Evolutionary conservation across 169 alveolate species (phyloP).

Genomic region (Plasmodium cynomolgi): DNA sequence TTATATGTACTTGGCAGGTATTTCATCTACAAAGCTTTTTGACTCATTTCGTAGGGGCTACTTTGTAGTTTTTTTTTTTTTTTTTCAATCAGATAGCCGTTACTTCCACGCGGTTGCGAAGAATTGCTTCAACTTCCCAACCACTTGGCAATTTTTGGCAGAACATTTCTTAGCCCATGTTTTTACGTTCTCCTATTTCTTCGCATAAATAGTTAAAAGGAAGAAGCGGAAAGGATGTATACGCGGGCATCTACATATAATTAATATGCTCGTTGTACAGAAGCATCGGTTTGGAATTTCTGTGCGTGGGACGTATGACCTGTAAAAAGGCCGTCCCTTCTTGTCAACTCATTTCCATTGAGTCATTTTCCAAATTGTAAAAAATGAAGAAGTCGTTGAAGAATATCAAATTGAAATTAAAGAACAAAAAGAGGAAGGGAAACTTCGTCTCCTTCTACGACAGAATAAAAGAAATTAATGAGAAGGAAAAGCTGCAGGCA

Average conservation of each 20-base stretch:
- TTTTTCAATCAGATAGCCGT: background rate
- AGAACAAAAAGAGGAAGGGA: slow-evolving; percentile 41
- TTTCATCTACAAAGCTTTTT: background rate
- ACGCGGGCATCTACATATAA: background rate
- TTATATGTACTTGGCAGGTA: background rate
- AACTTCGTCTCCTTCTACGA: slow-evolving; percentile 66
- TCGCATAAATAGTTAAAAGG: background rate
- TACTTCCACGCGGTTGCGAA: background rate
- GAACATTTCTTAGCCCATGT: slow-evolving; percentile 10
- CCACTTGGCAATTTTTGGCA: background rate
- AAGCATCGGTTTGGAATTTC: background rate
- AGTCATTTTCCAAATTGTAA: background rate
- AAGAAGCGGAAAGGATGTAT: background rate
- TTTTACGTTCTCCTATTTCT: background rate
- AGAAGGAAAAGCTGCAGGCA: slow-evolving; percentile 51
- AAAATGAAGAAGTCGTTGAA: slow-evolving; percentile 21
- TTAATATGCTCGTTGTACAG: background rate
- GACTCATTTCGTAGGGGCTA: background rate
- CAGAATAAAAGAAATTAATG: slow-evolving; percentile 68
- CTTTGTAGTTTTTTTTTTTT: background rate
- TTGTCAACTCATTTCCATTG: background rate
- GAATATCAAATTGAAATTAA: slow-evolving; percentile 31
- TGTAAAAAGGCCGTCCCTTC: background rate
- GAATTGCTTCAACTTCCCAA: background rate
- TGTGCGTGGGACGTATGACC: background rate